phyloP scores from a whole-genome alignment of 176 grass and related monocot genomes.

The Oryza longistaminata region DNA sequence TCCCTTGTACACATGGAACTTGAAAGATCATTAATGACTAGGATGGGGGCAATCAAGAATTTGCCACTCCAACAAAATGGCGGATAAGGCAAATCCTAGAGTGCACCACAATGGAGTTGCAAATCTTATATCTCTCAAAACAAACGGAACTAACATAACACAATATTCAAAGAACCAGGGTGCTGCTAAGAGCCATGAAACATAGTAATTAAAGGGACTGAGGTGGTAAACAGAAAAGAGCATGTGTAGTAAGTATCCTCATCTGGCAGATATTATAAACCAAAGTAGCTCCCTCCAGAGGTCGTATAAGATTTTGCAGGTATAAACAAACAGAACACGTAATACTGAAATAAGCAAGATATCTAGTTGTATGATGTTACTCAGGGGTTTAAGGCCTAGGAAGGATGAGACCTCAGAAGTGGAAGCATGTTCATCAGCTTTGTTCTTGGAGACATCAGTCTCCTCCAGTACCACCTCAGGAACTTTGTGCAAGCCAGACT shows the following conservation, averaged over 20 bases:
- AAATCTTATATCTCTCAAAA: not conserved
- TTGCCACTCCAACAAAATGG: not conserved
- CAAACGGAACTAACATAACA: not conserved
- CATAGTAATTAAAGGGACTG: not conserved
- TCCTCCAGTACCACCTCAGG: slow-evolving; percentile 31
- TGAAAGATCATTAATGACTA: not conserved
- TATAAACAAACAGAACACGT: not conserved
- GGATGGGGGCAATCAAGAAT: not conserved
- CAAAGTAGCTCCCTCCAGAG: not conserved
- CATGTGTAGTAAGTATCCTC: not conserved
- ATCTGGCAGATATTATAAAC: not conserved
- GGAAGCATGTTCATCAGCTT: slow-evolving; percentile 5
- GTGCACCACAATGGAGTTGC: not conserved
- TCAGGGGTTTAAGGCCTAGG: slow-evolving; percentile 2
- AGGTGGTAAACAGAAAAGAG: not conserved
- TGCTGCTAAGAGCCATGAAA: not conserved
- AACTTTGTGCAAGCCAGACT: slow-evolving; percentile 30
- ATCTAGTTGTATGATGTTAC: not conserved
- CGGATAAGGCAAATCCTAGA: no score
- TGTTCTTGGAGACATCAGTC: slow-evolving; percentile 19
- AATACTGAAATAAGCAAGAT: not conserved
- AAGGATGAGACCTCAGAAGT: slow-evolving; percentile 46
- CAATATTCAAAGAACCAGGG: not conserved
- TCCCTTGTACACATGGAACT: slow-evolving; percentile 12
- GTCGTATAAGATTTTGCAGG: slow-evolving; percentile 10